Evolutionary conservation across 2,329 filamentous ascomycete genomes (phyloP), one percentile per base, ranked within the genome.

Genomic region (Pseudogymnoascus verrucosus): DNA sequence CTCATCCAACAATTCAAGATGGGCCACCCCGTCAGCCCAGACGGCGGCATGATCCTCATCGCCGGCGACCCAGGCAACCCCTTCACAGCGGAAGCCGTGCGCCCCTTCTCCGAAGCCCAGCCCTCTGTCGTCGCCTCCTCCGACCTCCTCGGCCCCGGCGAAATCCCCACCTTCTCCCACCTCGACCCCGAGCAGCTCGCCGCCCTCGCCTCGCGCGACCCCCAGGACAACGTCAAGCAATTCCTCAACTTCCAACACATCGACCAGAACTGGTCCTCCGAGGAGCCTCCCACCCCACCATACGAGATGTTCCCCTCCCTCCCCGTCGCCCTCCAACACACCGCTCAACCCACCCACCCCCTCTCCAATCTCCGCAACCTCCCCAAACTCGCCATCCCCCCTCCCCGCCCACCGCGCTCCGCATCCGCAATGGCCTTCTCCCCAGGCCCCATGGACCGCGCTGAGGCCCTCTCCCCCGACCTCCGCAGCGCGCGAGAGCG

Each of bases 91-190:
- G 73, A 76, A 61, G 81, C 83, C 21, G 75, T 78, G 4, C 85
- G 89, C 47, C 89, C 90, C 10, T 79, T 86, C 26, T 93, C 91
- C 5, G 89, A 95, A 69, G 84, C 84, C 19, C 84, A 89, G 3
- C 90, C 89, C 8, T 97, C 93, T 1, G 82, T 96, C 8, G 88
- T 96, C 62, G 93, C 93, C 26, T 97, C 93, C 0, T 97, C 93
- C 1, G 93, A 97, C 75, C 83, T 96, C 10, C 82, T 98, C 67
- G 93, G 92, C 2, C 88, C 90, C 5, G 84, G 84, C 6, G 75
- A 82, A 57, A 74, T 87, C 11, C 82, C 88, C 21, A 80, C 87
- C 23, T 81, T 93, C 65, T 82, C 84, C 64, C 84, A 87, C 67
- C 83, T 97, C 39, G 88, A 92, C 70, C 88, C 92, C 74, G 85